Base-by-base conservation (phyloP, 495 filamentous ascomycete species). In the Geopyxis carbonaria region DNA sequence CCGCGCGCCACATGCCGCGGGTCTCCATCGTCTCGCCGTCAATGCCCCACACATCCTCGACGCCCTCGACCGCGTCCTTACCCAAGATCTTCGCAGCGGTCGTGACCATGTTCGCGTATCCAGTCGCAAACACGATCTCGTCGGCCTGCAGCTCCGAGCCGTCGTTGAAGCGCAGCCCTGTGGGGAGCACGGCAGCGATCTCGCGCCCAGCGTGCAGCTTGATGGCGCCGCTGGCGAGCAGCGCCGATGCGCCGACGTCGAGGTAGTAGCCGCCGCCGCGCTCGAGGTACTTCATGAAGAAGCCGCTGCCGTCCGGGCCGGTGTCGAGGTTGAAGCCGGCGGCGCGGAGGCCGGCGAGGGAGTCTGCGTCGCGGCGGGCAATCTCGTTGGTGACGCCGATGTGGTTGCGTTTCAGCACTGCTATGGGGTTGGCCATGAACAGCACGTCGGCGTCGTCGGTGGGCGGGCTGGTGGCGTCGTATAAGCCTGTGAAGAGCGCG, bases 111-210 rank as follows among this genome's bases (percentile, higher is more conserved):
- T 84, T 85, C 40, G 72, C 61, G 56, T 84, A 91, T 0, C 83
- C 83, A 10, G 83, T 92, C 9, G 83, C 82, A 44, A 86, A 74
- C 8, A 89, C 64, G 40, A 92, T 75, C 58, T 81, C 78, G 46
- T 91, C 83, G 0, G 81, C 81, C 40, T 76, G 66, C 0, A 89
- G 56, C 42, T 66, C 64, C 0, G 62, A 65, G 0, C 78, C 80
- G 49, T 89, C 78, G 0, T 61, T 67, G 34, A 93, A 73, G 6
- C 61, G 56, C 2, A 89, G 34, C 0, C 75, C 73, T n/a, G 65
- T 48, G 0, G 68, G 62, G 2, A 76, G 56, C 21, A 87, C 62
- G 50, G 70, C 61, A 5, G 58, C 51, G 40, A 86, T 69, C 42
- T 78, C 74, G 32, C 67, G 60, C 3, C 78, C 75, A 45, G 80